Base-by-base conservation (phyloP, 2,329 filamentous ascomycete genomes). In the Ophiostoma piceae region DNA sequence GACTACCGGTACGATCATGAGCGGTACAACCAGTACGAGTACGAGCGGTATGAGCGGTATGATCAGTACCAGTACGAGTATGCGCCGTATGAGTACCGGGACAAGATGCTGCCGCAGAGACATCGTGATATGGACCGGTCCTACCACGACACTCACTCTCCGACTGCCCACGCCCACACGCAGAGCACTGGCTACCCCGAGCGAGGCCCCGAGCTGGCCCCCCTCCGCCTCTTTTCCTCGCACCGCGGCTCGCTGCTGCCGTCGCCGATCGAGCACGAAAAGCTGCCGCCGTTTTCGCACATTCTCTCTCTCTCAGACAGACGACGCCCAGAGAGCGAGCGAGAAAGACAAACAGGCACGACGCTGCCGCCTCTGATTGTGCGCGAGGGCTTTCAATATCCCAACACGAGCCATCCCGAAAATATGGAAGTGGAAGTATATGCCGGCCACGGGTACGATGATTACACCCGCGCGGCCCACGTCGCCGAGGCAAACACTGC, bases 221-320 rank as follows among this genome's bases (percentile, higher is more conserved):
- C 70, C 2, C 29, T 71, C 9, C 32, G 22, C 39, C 51, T 16
- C 41, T 12, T 26, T 35, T 9, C 43, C 7, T 14, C 39, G 35
- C 47, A 39, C 14, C 26, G 32, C 6, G 39, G 43, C 1, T 14
- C 32, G 19, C 62, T 71, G 3, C 65, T 69, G 3, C 70, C 67
- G 2, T 70, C 72, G 0, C 69, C 68, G 4, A 37, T 69, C 1
- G 68, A 67, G 26, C 65, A 54, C 29, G 71, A 72, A 2, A 62
- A 37, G n/a, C 69, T 72, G 37, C 72, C 72, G 26, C 47, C 72
- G 2, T 16, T 72, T 14, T 64, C 66, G 2, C 47, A 68, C 22
- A 41, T 69, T 8, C 22, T 66, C 6, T 66, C 60, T 22, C 60
- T 71, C 1, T 22, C 62, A 14, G 9, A 8, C 62, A 14, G 12